Percentiles rank a stretch among this genome's conserved stretches.
phyloP scores from a whole-genome alignment of 805 yeast species.

The Candida rishiriensis region DNA sequence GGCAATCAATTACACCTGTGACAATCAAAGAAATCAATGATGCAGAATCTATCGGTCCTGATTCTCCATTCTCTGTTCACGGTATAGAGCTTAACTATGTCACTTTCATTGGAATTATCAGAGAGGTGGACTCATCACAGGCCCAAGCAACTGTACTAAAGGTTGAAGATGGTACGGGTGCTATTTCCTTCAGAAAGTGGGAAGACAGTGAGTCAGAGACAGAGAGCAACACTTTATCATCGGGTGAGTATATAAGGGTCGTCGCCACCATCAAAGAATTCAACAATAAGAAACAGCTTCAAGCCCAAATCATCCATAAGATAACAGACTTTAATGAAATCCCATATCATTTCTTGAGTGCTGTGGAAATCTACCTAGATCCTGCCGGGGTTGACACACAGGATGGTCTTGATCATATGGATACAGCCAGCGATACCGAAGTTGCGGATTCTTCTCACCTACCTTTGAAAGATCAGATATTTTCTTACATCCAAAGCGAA shows the following conservation, averaged over 20 bases:
- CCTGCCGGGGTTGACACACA: constrained; percentile 41
- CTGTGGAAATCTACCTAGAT: constrained; percentile 51
- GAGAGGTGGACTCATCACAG: constrained; percentile 53
- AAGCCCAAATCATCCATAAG: constrained; percentile 54
- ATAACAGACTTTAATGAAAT: constrained; percentile 65
- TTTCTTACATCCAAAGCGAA: constrained; percentile 44
- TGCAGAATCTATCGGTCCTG: constrained; percentile 57
- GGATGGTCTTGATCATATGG: constrained; percentile 17
- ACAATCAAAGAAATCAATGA: constrained; percentile 70
- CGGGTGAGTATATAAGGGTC: constrained; percentile 59
- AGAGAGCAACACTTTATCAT: constrained; percentile 28
- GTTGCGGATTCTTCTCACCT: constrained; percentile 20
- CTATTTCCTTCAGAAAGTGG: constrained; percentile 64
- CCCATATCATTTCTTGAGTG: constrained; percentile 61
- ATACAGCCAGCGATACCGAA: constrained; percentile 21
- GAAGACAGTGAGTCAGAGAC: constrained; percentile 34
- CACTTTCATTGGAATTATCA: constrained; percentile 64
- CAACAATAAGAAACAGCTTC: constrained; percentile 58
- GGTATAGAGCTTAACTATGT: constrained; percentile 61
- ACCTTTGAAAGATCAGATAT: constrained; percentile 39
- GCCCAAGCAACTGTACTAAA: constrained; percentile 53
- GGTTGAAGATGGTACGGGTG: constrained; percentile 78
- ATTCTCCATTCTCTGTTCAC: constrained; percentile 58
- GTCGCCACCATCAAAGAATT: constrained; percentile 55
- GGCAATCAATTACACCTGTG: constrained; percentile 51